phyloP scores from a whole-genome alignment of 805 yeast genomes.

The Starmerella riodocensis region DNA sequence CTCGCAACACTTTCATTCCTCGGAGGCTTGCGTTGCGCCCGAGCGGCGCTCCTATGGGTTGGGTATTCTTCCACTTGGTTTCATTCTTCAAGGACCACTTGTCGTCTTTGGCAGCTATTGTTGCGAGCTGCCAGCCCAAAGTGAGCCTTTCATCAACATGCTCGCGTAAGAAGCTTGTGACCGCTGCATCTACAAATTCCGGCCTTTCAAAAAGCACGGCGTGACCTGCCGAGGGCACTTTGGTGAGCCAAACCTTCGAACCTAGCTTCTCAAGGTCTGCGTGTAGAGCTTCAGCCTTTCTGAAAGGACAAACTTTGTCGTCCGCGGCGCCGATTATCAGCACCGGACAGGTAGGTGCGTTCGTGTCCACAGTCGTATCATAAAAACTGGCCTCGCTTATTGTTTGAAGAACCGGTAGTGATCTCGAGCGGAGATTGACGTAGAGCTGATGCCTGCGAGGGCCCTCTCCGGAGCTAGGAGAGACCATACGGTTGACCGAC shows the following conservation, averaged over 20 bases:
- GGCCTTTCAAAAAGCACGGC: conserved; percentile 51
- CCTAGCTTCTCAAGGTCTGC: not conserved
- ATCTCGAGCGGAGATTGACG: conserved; percentile 55
- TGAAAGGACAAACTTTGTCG: conserved; percentile 44
- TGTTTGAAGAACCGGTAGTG: conserved; percentile 42
- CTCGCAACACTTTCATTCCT: conserved; percentile 65
- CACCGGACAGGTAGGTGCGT: conserved; percentile 32
- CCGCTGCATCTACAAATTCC: conserved; percentile 46
- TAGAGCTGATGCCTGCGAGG: conserved; percentile 47
- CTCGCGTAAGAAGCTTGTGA: conserved; percentile 43
- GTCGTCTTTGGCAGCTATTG: conserved; percentile 39
- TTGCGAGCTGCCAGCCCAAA: conserved; percentile 57
- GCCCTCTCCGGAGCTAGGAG: conserved; percentile 26
- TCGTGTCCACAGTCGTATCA: conserved; percentile 32
- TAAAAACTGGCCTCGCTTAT: conserved; percentile 38
- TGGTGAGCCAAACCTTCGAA: not conserved
- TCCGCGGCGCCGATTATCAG: conserved; percentile 46
- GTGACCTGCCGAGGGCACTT: conserved; percentile 43
- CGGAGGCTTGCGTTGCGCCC: conserved; percentile 35
- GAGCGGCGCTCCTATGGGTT: conserved; percentile 32
- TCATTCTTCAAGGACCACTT: conserved; percentile 74
- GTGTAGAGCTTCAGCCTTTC: conserved; percentile 23
- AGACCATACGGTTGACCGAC: conserved; percentile 48
- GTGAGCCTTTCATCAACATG: conserved; percentile 42
- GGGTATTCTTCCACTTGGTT: conserved; percentile 50